These are phyloP conservation scores for Oldenlandia corymbosa DNA, from an alignment of 257 asterid species.

Conservation along the genomic window DNA sequence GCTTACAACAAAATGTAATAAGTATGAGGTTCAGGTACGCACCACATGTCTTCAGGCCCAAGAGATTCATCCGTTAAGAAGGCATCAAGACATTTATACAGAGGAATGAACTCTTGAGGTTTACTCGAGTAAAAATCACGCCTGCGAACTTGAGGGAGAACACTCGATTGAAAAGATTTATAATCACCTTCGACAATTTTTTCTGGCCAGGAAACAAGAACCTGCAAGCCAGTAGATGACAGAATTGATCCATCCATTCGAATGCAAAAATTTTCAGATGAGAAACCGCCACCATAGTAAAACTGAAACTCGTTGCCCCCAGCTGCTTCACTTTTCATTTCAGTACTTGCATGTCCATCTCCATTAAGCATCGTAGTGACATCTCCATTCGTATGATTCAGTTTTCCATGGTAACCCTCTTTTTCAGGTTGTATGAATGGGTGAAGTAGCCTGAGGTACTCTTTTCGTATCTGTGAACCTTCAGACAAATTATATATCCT, in stretches of 20 bases:
- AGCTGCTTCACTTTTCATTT: conserved; percentile 18
- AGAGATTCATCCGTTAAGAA: conserved; percentile 76
- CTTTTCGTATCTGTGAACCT: conserved; percentile 45
- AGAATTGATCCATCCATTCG: conserved; percentile 47
- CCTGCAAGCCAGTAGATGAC: conserved; percentile 23
- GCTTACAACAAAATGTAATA: neutral
- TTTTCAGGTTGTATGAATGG: conserved; percentile 40
- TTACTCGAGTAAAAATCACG: conserved; percentile 19
- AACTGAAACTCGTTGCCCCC: conserved; percentile 30
- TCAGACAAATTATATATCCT: conserved; percentile 44
- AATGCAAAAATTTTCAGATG: conserved; percentile 19
- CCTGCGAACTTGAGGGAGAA: conserved; percentile 42
- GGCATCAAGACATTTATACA: conserved; percentile 55
- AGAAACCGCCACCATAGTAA: conserved; percentile 8
- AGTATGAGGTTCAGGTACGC: conserved; percentile 14
- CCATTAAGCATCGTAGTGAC: conserved; percentile 20
- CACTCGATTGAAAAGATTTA: conserved; percentile 30
- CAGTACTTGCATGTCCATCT: conserved; percentile 21
- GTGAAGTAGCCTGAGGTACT: conserved; percentile 42
- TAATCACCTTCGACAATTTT: conserved; percentile 41
- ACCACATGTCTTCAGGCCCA: conserved; percentile 84
- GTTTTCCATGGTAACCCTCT: conserved; percentile 26
- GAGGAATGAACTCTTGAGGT: conserved; percentile 43
- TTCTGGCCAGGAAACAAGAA: conserved; percentile 50
- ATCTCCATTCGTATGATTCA: conserved; percentile 24